Base-by-base conservation (phyloP, 495 filamentous ascomycete species). In the Schizothecium vesticola region DNA sequence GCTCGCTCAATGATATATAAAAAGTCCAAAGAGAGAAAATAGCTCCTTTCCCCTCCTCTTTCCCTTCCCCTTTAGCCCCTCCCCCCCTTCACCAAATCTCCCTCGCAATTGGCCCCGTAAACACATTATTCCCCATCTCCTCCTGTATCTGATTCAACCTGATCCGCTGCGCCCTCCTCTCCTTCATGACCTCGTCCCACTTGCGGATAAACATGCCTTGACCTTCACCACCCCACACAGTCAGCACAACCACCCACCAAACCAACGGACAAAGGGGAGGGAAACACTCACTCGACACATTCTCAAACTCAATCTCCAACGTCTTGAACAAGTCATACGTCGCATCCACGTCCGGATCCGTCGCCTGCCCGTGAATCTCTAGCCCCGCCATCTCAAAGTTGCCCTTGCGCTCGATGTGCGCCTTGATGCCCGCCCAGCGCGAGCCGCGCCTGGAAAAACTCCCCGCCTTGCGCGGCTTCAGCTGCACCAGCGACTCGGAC, bases 281-380 rank as follows among this genome's bases (percentile, higher is more conserved):
- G 12, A n/a, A 33, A 57, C 31, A 68, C 73, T 56, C 68, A 76
- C 75, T 79, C 8, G 75, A 74, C 61, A 70, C 73, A 51, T 72
- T 79, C 73, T 79, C 77, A 73, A 79, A 79, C 29, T 79, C 77
- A 69, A 79, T 76, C 66, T 79, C 77, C 60, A 78, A 74, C 57
- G 73, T 77, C 72, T 78, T 79, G 69, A 78, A 79, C 13, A 76
- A 59, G 21, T 75, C 74, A 65, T 73, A 79, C 1, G 59, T 70
- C 16, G 69, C 69, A 13, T 73, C 76, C 21, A 74, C 36, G 23
- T 78, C 75, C 9, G 69, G 64, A 26, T 77, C 69, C 6, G 69
- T 62, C 6, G 69, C 43, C 33, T 70, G 70, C 56, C 76, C 76
- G 33, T 75, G 70, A 11, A 77, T 77, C 51, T 77, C 75, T 2